Conservation (phyloP, 345 rosid species). For the Cardamine occulta region DNA sequence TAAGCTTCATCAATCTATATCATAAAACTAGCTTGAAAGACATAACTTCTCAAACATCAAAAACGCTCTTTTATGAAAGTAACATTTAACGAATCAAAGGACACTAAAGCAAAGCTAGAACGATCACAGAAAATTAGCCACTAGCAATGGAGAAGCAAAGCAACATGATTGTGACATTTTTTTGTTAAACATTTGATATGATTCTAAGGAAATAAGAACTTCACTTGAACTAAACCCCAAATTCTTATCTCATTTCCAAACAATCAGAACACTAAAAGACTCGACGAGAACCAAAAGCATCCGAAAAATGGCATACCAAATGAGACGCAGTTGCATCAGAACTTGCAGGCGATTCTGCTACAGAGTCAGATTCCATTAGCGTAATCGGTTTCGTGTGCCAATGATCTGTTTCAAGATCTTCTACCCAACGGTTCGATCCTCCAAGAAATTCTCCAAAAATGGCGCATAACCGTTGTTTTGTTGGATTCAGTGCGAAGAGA, state of each 20-base stretch:
- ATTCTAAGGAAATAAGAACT: neutral
- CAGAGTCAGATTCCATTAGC: conserved; percentile 33
- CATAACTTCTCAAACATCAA: neutral
- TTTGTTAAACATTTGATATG: neutral
- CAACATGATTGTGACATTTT: neutral
- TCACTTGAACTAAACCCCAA: conserved; percentile 34
- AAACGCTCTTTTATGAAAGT: neutral
- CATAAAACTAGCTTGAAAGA: neutral
- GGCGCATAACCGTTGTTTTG: conserved; percentile 26
- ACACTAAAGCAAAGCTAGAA: conserved; percentile 7
- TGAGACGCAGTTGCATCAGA: conserved; percentile 37
- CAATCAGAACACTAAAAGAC: conserved; percentile 17
- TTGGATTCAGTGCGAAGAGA: conserved; percentile 12
- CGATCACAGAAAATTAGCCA: neutral
- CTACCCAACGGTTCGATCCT: conserved; percentile 33
- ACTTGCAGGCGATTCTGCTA: conserved; percentile 21
- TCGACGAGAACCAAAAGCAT: neutral
- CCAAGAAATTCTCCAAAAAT: neutral
- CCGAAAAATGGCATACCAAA: conserved; percentile 23
- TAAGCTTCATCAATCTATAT: neutral
- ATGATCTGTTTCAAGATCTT: conserved; percentile 40
- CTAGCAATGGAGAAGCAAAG: neutral
- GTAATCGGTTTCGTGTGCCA: conserved; percentile 9
- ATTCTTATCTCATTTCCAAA: conserved; percentile 3
- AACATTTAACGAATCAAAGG: neutral